phyloP scores from a whole-genome alignment of 2,329 filamentous ascomycete genomes.

The Alternaria metachromatica region DNA sequence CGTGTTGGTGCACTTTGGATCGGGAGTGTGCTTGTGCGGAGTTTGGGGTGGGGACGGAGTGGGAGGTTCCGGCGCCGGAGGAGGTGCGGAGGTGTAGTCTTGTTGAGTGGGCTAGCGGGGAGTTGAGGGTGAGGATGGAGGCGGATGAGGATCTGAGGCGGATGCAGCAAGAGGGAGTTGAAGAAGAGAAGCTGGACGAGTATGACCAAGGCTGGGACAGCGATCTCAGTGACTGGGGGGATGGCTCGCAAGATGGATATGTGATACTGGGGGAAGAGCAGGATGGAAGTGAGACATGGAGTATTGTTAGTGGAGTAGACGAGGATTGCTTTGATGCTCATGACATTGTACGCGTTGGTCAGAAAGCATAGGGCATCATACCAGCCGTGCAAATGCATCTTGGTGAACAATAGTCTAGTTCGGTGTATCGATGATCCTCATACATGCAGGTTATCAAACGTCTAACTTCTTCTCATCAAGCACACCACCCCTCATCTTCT shows the following conservation, averaged over 20 bases:
- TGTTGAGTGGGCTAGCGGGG: constrained; percentile 10
- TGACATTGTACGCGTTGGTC: not conserved
- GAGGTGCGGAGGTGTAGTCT: constrained; percentile 9
- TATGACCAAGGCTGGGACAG: not conserved
- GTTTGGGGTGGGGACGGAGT: not conserved
- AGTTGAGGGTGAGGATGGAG: not conserved
- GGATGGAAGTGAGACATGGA: constrained; percentile 7
- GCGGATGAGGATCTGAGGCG: not conserved
- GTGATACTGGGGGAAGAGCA: not conserved
- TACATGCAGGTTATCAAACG: constrained; percentile 5
- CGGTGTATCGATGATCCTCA: not conserved
- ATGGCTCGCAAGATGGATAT: not conserved
- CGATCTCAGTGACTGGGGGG: not conserved
- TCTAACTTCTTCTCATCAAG: constrained; percentile 18
- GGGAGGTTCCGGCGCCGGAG: constrained; percentile 4
- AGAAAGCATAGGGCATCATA: not conserved
- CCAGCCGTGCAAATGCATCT: not conserved
- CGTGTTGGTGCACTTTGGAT: not conserved
- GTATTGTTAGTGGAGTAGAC: constrained; percentile 1
- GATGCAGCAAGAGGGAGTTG: not conserved
- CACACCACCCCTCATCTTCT: constrained; percentile 45
- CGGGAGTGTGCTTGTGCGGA: constrained; percentile 7
- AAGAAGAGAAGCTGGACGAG: not conserved
- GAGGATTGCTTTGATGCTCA: not conserved
- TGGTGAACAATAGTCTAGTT: not conserved